Evolutionary conservation across 352 stramenopile species (phyloP).

Genomic region (Bremia lactucae): DNA sequence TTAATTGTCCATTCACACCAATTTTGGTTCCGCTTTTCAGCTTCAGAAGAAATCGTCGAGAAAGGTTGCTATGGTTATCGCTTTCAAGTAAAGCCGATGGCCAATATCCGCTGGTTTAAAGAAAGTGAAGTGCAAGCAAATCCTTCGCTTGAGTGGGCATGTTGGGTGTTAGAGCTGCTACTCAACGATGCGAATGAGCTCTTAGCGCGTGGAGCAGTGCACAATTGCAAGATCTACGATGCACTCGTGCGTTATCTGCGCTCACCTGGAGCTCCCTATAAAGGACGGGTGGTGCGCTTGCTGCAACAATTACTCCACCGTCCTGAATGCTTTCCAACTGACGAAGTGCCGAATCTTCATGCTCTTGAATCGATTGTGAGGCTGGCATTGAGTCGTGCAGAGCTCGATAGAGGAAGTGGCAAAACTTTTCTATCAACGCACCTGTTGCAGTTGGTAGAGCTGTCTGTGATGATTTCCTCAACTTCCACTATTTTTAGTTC

Average conservation of each 20-base stretch:
- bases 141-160: conserved; percentile 78
- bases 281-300: conserved; percentile 61
- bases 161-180: conserved; percentile 74
- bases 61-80: conserved; percentile 72
- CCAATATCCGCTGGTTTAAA: conserved; percentile 72
- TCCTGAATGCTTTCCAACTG: conserved; percentile 40
- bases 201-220: conserved; percentile 51
- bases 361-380: conserved; percentile 50
- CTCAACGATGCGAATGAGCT: conserved; percentile 66
- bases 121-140: conserved; percentile 64
- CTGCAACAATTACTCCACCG: conserved; percentile 66
- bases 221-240: conserved; percentile 74
- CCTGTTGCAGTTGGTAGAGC: conserved; percentile 67
- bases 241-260: conserved; percentile 73
- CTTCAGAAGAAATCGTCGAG: conserved; percentile 45
- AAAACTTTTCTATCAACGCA: conserved; percentile 69
- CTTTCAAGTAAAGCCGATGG: conserved; percentile 71
- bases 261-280: conserved; percentile 70
- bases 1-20: conserved; percentile 59
- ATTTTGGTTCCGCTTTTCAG: conserved; percentile 77
- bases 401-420: conserved; percentile 40
- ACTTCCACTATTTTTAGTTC: conserved; percentile 27
- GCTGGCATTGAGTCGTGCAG: conserved; percentile 45
- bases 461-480: conserved; percentile 48
- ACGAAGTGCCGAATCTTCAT: conserved; percentile 50